Percentiles rank a stretch among this genome's conserved stretches.
These are phyloP conservation scores for Pistacia integerrima DNA, from an alignment of 345 rosid genomes.

Conservation along the genomic window DNA sequence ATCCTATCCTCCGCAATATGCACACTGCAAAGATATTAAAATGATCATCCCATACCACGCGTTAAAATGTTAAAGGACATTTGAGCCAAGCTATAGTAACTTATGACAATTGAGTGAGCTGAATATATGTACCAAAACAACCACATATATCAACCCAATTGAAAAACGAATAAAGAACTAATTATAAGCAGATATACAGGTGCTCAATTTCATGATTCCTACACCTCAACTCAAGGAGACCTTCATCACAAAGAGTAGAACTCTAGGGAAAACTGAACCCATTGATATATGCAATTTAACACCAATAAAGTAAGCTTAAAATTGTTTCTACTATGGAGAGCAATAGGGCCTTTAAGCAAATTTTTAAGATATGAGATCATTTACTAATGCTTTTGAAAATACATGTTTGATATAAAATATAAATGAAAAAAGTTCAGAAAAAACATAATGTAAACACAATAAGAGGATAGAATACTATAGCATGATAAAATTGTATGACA, in stretches of 20 bases:
- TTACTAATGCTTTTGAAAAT: too few relatives aligned
- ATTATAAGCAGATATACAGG: background rate
- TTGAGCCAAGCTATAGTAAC: background rate
- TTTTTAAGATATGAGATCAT: too few relatives aligned
- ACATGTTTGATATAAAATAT: too few relatives aligned
- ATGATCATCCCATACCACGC: background rate
- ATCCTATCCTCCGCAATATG: constrained; percentile 44
- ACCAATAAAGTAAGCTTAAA: too few relatives aligned
- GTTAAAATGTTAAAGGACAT: background rate
- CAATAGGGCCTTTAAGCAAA: too few relatives aligned
- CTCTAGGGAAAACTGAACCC: background rate
- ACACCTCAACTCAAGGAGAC: background rate
- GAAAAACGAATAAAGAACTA: background rate
- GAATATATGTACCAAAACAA: background rate
- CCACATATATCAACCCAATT: background rate
- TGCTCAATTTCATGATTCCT: background rate
- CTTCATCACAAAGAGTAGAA: too few relatives aligned
- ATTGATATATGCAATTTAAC: background rate
- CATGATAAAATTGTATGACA: too few relatives aligned
- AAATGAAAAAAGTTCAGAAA: too few relatives aligned
- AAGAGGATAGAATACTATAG: too few relatives aligned
- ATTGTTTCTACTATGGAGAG: too few relatives aligned
- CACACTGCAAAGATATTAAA: constrained; percentile 45
- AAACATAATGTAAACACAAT: too few relatives aligned
- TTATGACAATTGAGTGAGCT: background rate